Percentiles rank a stretch among this genome's conserved stretches.
phyloP scores from a whole-genome alignment of 192 early-diverging fungal species.

The Coemansia sp. region DNA sequence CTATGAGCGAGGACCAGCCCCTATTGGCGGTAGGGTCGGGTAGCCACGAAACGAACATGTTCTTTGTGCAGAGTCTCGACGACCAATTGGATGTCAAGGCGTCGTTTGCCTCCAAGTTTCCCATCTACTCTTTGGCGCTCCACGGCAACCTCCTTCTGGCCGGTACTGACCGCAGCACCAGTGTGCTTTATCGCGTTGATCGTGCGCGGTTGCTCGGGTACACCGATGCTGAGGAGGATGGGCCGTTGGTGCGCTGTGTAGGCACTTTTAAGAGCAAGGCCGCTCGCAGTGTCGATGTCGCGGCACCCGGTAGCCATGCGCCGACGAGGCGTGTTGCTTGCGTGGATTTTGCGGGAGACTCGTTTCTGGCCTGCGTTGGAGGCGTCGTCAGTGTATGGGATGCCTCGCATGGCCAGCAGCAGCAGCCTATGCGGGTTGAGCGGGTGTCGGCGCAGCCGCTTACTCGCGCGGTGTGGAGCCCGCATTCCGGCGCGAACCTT shows the following conservation, averaged over 20 bases:
- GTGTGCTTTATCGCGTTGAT: slow-evolving; percentile 54
- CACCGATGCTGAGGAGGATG: slow-evolving; percentile 6
- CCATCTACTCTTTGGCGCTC: slow-evolving; percentile 51
- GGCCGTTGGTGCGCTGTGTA: slow-evolving; percentile 39
- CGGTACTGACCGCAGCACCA: slow-evolving; percentile 51
- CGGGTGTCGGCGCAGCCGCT: slow-evolving; percentile 46
- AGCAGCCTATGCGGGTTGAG: slow-evolving; percentile 14
- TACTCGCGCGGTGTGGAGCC: slow-evolving; percentile 41
- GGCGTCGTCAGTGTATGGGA: slow-evolving; percentile 54
- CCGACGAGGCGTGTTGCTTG: slow-evolving; percentile 41
- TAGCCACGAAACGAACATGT: slow-evolving; percentile 54
- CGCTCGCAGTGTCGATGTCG: slow-evolving; percentile 46
- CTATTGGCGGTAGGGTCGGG: slow-evolving; percentile 52
- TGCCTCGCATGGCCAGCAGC: slow-evolving; percentile 22
- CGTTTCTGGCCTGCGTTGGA: slow-evolving; percentile 50
- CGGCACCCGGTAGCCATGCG: slow-evolving; percentile 49
- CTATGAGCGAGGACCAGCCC: slow-evolving; percentile 46
- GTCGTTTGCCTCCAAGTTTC: slow-evolving; percentile 56
- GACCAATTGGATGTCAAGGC: slow-evolving; percentile 51
- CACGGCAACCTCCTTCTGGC: slow-evolving; percentile 43
- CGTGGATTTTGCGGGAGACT: slow-evolving; percentile 44
- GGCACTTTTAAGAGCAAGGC: slow-evolving; percentile 55
- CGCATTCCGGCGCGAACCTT: slow-evolving; percentile 30
- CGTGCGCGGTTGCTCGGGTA: slow-evolving; percentile 41
- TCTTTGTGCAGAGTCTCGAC: slow-evolving; percentile 51